phyloP scores from a whole-genome alignment of 345 rosid genomes.

The Euphorbia tirucalli region DNA sequence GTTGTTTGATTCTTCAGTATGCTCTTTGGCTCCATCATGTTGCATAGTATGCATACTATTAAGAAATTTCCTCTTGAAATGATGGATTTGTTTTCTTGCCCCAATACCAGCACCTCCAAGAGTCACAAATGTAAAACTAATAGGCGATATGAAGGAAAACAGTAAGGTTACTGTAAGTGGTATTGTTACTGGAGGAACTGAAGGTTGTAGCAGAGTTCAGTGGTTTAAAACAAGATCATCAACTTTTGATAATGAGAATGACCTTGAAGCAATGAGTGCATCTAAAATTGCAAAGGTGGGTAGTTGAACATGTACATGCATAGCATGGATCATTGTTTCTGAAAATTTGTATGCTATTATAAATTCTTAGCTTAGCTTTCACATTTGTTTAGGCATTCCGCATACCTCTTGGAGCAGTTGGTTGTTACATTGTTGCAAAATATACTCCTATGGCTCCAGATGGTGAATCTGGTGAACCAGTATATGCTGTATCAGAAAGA shows the following conservation, averaged over 20 bases:
- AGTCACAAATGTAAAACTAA: constrained; percentile 76
- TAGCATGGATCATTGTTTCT: constrained; percentile 10
- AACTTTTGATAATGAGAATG: constrained; percentile 47
- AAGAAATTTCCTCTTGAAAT: constrained; percentile 1
- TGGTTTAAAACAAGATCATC: constrained; percentile 80
- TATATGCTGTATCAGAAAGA: constrained; percentile 64
- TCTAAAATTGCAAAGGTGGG: constrained; percentile 85
- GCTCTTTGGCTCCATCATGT: constrained; percentile 12
- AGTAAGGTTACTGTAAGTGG: constrained; percentile 84
- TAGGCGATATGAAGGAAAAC: constrained; percentile 84
- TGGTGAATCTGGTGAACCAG: constrained; percentile 90
- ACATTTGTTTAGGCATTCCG: constrained; percentile 68
- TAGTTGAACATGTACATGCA: background rate
- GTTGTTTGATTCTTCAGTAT: constrained; percentile 1
- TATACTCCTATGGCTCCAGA: constrained; percentile 84
- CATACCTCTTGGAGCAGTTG: constrained; percentile 93
- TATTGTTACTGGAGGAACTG: constrained; percentile 82
- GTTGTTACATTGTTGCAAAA: constrained; percentile 69
- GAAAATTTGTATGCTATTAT: background rate
- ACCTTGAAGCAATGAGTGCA: constrained; percentile 81
- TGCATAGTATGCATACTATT: constrained; percentile 12
- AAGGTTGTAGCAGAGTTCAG: constrained; percentile 92
- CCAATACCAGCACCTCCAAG: constrained; percentile 83
- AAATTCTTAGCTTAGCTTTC: constrained; percentile 29
- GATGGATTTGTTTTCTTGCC: constrained; percentile 14